Evolutionary conservation across 768 basidiomycete species (phyloP).

Genomic region (Leccinum uliginosum): DNA sequence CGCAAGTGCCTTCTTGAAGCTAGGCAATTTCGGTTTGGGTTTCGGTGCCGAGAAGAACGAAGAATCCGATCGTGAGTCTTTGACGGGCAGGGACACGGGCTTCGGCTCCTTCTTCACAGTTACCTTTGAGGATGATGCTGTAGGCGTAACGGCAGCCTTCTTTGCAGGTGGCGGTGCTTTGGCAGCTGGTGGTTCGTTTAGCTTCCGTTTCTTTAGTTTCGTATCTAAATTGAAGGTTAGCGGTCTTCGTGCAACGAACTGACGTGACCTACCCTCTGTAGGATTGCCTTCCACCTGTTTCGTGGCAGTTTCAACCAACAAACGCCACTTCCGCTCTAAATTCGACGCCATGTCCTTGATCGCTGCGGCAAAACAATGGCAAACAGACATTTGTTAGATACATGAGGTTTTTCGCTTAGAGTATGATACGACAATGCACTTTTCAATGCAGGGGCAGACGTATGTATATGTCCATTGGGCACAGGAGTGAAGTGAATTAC

Average conservation of each 20-base stretch:
- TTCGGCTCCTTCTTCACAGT: conserved; percentile 57
- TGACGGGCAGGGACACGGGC: conserved; percentile 37
- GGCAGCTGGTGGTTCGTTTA: conserved; percentile 43
- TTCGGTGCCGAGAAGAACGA: conserved; percentile 89
- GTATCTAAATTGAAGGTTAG: conserved; percentile 37
- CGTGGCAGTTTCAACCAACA: conserved; percentile 50
- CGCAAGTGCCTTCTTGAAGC: conserved; percentile 74
- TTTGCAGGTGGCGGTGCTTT: conserved; percentile 58
- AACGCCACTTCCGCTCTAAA: conserved; percentile 80
- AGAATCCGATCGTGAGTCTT: conserved; percentile 80
- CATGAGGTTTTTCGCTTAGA: conserved; percentile 36
- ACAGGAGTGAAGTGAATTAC: conserved; percentile 15
- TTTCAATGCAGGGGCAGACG: conserved; percentile 24
- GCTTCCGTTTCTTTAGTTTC: conserved; percentile 74
- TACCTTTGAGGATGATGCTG: conserved; percentile 24
- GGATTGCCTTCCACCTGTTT: conserved; percentile 40
- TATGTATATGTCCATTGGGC: conserved; percentile 29
- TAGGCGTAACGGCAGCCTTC: conserved; percentile 48
- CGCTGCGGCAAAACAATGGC: conserved; percentile 51
- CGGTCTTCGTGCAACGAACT: conserved; percentile 32
- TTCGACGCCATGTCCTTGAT: conserved; percentile 92
- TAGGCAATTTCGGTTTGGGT: conserved; percentile 77
- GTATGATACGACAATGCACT: conserved; percentile 31
- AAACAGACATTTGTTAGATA: conserved; percentile 64
- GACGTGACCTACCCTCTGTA: conserved; percentile 72